Evolutionary conservation across 208 protist species (phyloP).

Genomic region (Crithidia sp.): DNA sequence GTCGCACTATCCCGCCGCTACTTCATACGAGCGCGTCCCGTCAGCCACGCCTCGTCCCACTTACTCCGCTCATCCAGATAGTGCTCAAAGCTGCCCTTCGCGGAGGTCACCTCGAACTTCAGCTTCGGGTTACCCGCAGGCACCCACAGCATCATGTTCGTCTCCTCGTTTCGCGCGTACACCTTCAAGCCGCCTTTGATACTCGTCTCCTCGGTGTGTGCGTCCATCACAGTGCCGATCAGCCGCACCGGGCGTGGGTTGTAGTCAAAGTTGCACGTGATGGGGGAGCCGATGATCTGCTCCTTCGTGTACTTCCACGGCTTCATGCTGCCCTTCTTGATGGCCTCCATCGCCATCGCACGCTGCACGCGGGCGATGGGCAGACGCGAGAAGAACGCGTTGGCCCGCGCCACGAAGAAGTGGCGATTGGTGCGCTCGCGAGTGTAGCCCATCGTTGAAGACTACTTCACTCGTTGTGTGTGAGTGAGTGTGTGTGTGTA

Average conservation of each 20-base stretch:
- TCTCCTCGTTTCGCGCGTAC: conserved; percentile 89
- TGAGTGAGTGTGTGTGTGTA: too few species aligned
- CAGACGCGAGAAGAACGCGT: conserved; percentile 90
- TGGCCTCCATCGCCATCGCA: conserved; percentile 83
- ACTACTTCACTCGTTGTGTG: background rate
- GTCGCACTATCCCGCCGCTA: conserved; percentile 16
- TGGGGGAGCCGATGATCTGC: conserved; percentile 84
- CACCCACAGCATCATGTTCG: conserved; percentile 93
- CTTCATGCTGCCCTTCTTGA: conserved; percentile 84
- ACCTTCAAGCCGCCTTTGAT: conserved; percentile 92
- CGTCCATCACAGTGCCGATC: conserved; percentile 92
- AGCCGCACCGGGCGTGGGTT: conserved; percentile 89
- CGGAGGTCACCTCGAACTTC: conserved; percentile 84
- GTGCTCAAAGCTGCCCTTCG: conserved; percentile 88
- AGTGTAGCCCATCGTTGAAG: conserved; percentile 70
- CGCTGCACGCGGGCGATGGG: conserved; percentile 88
- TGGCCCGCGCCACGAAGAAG: conserved; percentile 88
- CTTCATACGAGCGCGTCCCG: conserved; percentile 88
- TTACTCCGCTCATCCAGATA: conserved; percentile 91
- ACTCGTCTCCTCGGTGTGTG: conserved; percentile 87
- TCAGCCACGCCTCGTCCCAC: conserved; percentile 93
- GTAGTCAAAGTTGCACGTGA: conserved; percentile 92
- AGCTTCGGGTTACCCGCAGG: conserved; percentile 89
- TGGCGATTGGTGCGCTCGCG: conserved; percentile 87
- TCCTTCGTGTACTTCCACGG: conserved; percentile 93